Conservation (phyloP, 805 yeast species). For the Saccharomycopsis sp. region DNA sequence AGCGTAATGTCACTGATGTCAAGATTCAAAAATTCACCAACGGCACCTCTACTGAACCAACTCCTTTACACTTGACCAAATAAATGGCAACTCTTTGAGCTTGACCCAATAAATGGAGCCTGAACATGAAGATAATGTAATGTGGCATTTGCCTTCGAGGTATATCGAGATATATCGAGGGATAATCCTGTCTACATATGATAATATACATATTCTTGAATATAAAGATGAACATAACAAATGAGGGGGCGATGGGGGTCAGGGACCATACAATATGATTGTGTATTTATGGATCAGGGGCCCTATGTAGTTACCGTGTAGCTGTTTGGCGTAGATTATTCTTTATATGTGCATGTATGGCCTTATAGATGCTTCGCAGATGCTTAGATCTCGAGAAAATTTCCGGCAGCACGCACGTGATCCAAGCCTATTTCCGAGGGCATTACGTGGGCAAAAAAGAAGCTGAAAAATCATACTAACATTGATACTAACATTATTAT, state of each 20-base stretch:
- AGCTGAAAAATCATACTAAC: neutral
- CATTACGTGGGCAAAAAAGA: neutral
- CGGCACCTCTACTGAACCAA: conserved; percentile 46
- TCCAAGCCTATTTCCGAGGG: neutral
- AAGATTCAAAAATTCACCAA: conserved; percentile 63
- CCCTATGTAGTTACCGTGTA: too few relatives aligned
- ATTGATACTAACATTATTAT: too few relatives aligned
- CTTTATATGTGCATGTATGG: too few relatives aligned
- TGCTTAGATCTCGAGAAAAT: too few relatives aligned
- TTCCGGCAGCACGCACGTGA: too few relatives aligned
- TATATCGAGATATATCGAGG: neutral
- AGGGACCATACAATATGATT: too few relatives aligned
- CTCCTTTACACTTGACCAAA: conserved; percentile 28
- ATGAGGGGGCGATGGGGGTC: too few relatives aligned
- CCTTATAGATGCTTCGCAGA: too few relatives aligned
- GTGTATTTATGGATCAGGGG: too few relatives aligned
- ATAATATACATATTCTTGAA: neutral
- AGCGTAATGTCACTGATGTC: conserved; percentile 70
- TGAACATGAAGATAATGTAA: neutral
- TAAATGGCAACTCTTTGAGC: conserved; percentile 1
- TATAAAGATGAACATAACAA: neutral
- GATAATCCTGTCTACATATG: neutral
- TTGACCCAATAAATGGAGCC: neutral
- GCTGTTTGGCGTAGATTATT: too few relatives aligned
- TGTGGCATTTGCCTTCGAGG: too few relatives aligned